Evolutionary conservation across 2,329 filamentous ascomycete genomes (phyloP).

Genomic region (Fusarium paranaense): DNA sequence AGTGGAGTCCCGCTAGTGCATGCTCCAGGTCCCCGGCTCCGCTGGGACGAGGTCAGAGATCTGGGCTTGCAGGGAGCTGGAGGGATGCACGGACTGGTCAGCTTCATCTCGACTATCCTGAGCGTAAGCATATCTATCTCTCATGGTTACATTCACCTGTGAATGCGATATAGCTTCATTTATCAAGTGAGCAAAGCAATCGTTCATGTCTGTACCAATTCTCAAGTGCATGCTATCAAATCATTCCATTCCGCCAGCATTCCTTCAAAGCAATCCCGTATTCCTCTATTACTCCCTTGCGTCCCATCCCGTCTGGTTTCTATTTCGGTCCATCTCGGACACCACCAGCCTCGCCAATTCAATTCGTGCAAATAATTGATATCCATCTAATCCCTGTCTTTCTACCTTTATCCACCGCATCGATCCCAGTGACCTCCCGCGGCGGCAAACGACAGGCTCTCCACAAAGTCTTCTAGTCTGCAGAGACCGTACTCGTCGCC

Average conservation of each 20-base stretch:
- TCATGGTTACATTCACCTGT: background rate
- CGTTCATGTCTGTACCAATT: background rate
- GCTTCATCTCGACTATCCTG: background rate
- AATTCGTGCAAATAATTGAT: slow-evolving; percentile 23
- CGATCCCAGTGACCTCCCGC: slow-evolving; percentile 77
- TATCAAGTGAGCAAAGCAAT: background rate
- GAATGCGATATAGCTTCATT: background rate
- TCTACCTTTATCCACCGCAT: slow-evolving; percentile 19
- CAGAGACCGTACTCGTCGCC: slow-evolving; percentile 80
- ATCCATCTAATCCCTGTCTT: slow-evolving; percentile 12
- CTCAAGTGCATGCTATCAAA: background rate
- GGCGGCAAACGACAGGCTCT: slow-evolving; percentile 79
- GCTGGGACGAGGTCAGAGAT: background rate
- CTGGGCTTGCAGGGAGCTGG: background rate
- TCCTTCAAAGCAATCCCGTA: slow-evolving; percentile 6
- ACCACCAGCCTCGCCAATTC: background rate
- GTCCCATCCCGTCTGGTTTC: background rate
- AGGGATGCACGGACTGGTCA: background rate
- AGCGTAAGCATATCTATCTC: background rate
- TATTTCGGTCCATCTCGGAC: slow-evolving; percentile 24
- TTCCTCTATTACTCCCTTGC: slow-evolving; percentile 20
- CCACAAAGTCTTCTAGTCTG: slow-evolving; percentile 74
- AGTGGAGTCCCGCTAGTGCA: slow-evolving; percentile 2
- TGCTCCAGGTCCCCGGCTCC: background rate
- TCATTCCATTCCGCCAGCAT: background rate